A percentile compares a stretch with the other conserved stretches of the same genome.
Conservation (phyloP, 2,329 filamentous ascomycete genomes). For the Colletotrichum sp. region DNA sequence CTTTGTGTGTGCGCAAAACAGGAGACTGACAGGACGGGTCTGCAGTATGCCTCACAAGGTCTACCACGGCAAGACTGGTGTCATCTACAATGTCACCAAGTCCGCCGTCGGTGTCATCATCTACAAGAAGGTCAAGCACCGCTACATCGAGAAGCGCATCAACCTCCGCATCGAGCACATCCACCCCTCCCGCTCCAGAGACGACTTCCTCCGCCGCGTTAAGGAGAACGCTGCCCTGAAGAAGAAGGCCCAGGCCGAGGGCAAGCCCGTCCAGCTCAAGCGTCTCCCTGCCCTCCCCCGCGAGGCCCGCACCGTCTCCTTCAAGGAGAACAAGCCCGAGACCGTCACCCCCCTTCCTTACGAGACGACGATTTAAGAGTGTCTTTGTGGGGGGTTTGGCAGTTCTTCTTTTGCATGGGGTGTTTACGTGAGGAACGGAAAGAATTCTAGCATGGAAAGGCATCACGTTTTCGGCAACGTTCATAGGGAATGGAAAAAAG, state of each 20-base stretch:
- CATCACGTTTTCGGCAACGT: slow-evolving; percentile 25
- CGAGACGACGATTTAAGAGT: slow-evolving; percentile 93
- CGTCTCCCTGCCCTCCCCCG: slow-evolving; percentile 82
- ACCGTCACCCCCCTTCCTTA: slow-evolving; percentile 91
- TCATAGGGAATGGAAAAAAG: slow-evolving; percentile 25
- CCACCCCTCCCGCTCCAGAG: slow-evolving; percentile 89
- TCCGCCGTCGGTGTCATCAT: slow-evolving; percentile 97
- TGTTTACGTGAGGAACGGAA: slow-evolving; percentile 26
- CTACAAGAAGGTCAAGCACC: slow-evolving; percentile 99
- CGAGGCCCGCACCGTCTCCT: slow-evolving; percentile 78
- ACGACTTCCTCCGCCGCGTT: slow-evolving; percentile 95
- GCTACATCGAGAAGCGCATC: slow-evolving; percentile 99
- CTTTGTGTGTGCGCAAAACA: background rate
- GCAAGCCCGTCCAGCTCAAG: slow-evolving; percentile 91
- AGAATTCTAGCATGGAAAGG: slow-evolving; percentile 26
- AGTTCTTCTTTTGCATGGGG: slow-evolving; percentile 25
- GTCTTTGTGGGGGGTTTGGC: slow-evolving; percentile 18
- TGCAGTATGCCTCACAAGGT: slow-evolving; percentile 97
- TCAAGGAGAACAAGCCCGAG: slow-evolving; percentile 86
- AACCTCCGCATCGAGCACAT: slow-evolving; percentile 99
- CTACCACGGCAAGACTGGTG: slow-evolving; percentile 99
- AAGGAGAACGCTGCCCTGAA: slow-evolving; percentile 95
- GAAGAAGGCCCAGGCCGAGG: slow-evolving; percentile 90
- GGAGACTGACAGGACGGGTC: slow-evolving; percentile 33
- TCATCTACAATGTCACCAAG: slow-evolving; percentile 99